These are phyloP conservation scores for Aegle marmelos DNA, from an alignment of 345 rosid species.

Conservation along the genomic window DNA sequence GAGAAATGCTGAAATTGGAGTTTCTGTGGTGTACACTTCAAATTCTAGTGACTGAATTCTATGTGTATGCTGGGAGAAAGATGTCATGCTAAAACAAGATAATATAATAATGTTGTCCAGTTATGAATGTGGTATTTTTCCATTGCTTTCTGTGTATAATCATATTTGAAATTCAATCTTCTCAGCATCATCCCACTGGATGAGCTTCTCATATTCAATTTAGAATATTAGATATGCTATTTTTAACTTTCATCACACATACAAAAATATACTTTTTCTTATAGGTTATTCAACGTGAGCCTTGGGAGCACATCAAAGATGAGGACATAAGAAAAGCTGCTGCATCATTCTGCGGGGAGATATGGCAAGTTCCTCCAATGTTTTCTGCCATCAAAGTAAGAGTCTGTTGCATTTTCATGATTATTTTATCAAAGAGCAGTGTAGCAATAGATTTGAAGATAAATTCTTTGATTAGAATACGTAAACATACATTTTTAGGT, in stretches of 20 bases:
- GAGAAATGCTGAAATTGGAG: background rate
- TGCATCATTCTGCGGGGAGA: conserved; percentile 82
- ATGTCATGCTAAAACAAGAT: background rate
- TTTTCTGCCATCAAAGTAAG: conserved; percentile 97
- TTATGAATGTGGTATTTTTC: background rate
- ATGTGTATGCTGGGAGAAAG: background rate
- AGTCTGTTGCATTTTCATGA: background rate
- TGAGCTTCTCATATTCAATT: background rate
- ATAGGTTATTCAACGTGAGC: conserved; percentile 90
- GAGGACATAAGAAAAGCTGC: conserved; percentile 70
- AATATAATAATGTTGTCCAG: background rate
- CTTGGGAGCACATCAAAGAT: conserved; percentile 96
- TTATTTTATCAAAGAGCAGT: background rate
- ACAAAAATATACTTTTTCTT: background rate
- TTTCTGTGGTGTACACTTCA: background rate
- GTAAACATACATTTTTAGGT: background rate
- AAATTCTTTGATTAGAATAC: conserved; percentile 3
- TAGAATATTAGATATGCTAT: conserved; percentile 5
- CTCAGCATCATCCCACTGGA: background rate
- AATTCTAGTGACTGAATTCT: background rate
- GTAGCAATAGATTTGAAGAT: background rate
- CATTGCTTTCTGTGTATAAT: background rate
- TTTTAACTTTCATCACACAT: background rate
- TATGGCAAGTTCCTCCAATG: conserved; percentile 99
- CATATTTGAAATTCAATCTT: background rate